Conservation (phyloP, 495 filamentous ascomycete species). For the Podospora tetraspora region DNA sequence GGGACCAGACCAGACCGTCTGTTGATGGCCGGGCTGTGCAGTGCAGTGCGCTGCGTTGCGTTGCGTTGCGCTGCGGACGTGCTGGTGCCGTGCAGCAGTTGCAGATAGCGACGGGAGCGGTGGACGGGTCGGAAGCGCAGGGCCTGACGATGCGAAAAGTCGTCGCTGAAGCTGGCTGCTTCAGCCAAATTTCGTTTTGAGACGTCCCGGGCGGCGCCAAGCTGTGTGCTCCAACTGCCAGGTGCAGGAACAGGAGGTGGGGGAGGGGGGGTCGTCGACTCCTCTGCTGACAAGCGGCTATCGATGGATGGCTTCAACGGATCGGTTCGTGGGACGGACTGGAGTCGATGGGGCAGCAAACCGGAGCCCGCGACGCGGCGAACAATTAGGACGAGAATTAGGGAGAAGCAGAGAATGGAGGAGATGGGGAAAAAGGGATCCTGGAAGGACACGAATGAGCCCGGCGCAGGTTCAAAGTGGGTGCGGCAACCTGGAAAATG, state of each 20-base stretch:
- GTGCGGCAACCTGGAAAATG: conserved; percentile 13
- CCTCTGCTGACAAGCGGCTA: neutral
- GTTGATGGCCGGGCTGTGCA: conserved; percentile 8
- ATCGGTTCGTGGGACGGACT: conserved; percentile 8
- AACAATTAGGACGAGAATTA: conserved; percentile 17
- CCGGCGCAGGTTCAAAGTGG: conserved; percentile 15
- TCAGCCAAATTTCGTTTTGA: conserved; percentile 15
- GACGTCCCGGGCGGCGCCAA: conserved; percentile 12
- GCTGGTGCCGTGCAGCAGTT: conserved; percentile 1
- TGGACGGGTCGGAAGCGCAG: neutral
- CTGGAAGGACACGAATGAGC: conserved; percentile 2
- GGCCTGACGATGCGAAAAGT: conserved; percentile 1
- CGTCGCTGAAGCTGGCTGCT: conserved; percentile 2
- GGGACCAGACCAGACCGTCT: neutral
- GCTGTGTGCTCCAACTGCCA: conserved; percentile 4
- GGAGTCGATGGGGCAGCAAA: neutral
- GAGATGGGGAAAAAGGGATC: neutral
- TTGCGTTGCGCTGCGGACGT: neutral
- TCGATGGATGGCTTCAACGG: conserved; percentile 3
- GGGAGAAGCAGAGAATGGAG: conserved; percentile 7
- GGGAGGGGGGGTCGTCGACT: neutral
- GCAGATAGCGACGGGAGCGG: conserved; percentile 1
- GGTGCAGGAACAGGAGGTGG: conserved; percentile 1
- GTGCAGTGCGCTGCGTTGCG: conserved; percentile 4
- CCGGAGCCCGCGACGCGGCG: conserved; percentile 3